Evolutionary conservation across 2,329 filamentous ascomycete genomes (phyloP), one percentile per base, ranked within the genome.

Genomic region (Exophiala aquamarina): DNA sequence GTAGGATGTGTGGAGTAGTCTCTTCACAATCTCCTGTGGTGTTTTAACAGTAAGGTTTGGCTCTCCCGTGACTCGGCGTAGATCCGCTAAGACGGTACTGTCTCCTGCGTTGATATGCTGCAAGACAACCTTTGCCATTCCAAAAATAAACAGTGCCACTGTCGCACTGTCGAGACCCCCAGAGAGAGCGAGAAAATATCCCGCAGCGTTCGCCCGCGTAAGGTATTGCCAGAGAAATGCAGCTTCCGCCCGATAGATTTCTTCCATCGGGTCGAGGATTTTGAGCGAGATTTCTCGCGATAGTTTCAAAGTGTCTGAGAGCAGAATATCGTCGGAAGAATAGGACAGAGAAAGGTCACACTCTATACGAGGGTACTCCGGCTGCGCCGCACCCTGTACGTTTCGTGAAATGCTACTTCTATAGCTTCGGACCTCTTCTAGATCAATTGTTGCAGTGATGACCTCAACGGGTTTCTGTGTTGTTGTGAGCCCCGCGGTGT

Each of bases 361-460:
- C 20, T 70, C 65, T 41, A 70, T 61, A n/a, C 67, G 66, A 21
- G 64, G 59, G 50, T 87, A 84, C 17, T 60, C 66, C 4, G 62
- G 62, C 40, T 66, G 63, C 33, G 60, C 59, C 44, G 63, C 62
- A 9, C 56, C 62, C 47, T 70, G 67, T 55, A 69, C 59, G 19
- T 62, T 59, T 44, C 64, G 54, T 15, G 58, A 61, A 23, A 37
- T 37, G 18, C 35, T 37, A 21, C 35, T 37, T 76, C 44, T 82
- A 72, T 10, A 77, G 78, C 7, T 77, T 72, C 56, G 50, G 4
- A 92, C 85, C 54, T 88, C 82, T 59, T 92, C 87, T 2, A 87
- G 69, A 57, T 87, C 83, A 5, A 87, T 72, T 0, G 82, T 86
- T 2, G 83, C 84, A 4, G 75, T 79, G 14, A 84, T 67, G 3